Evolutionary conservation across 2,329 filamentous ascomycete genomes (phyloP), one percentile per base, ranked within the genome.

Genomic region (Elsinoe fawcettii): DNA sequence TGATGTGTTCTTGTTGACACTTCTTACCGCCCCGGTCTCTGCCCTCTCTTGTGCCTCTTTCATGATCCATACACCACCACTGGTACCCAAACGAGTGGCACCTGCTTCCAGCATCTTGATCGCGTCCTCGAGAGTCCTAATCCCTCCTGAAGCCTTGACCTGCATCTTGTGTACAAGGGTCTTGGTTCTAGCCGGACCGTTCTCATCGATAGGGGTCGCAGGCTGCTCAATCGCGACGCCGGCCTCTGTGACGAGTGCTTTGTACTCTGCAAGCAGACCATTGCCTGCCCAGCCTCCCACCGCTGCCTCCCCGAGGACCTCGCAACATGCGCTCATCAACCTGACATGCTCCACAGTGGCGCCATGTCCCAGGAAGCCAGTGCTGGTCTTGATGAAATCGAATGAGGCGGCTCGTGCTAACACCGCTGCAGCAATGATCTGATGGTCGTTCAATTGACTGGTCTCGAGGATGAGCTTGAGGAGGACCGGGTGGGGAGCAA

Each of bases 401-500:
- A 79, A 78, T 3, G 74, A 74, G 1, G 80, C 80, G 32, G 75
- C 71, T 14, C 74, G 75, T 1, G 77, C 75, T 39, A 84, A 70
- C 20, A 77, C 72, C 16, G 74, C 75, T 0, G 74, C 80, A 1
- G 79, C 79, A 32, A 83, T 73, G 56, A 83, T 76, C 60, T 83
- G 73, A 4, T 71, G 63, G 4, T 65, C 60, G 2, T 65, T 66
- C 16, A 84, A 70, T 63, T 80, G 76, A 0, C 77, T 77, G 6
- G 80, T 82, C 65, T 84, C 81, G 54, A 84, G 67, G 60, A 84
- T 84, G 46, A 83, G 75, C 66, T 84, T 84, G 39, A 79, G 63
- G 20, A 73, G 69, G 2, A 72, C 66, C 7, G 74, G 73, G 5
- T 66, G 61, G 1, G 67, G 75, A 32, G 73, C 76, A 20, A 76